Evolutionary conservation across 2,329 filamentous ascomycete genomes (phyloP).

Genomic region (Dothideomycetidae sp.): DNA sequence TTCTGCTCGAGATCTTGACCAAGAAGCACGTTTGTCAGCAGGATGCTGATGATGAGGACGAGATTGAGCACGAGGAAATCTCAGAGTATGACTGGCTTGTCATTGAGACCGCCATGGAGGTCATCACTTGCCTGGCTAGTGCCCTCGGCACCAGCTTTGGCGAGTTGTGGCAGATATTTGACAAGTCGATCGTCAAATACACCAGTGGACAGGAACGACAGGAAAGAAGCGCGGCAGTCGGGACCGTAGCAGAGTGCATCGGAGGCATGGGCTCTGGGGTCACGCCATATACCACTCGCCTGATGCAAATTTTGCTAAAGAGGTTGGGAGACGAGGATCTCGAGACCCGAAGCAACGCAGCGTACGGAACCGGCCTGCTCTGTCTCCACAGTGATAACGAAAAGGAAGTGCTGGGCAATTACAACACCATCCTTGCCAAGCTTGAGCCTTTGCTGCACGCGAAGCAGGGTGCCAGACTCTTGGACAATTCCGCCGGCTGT

Average conservation of each 20-base stretch:
- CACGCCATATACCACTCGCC: conserved; percentile 61
- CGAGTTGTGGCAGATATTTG: conserved; percentile 90
- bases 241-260: conserved; percentile 81
- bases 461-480: conserved; percentile 63
- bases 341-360: conserved; percentile 89
- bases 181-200: conserved; percentile 81
- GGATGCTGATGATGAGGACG: conserved; percentile 68
- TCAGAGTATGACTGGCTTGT: conserved; percentile 98
- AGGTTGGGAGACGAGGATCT: conserved; percentile 78
- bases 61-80: conserved; percentile 52
- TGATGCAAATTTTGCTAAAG: conserved; percentile 71
- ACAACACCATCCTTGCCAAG: conserved; percentile 65
- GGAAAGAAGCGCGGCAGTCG: conserved; percentile 80
- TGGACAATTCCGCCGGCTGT: conserved; percentile 89
- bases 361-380: conserved; percentile 77
- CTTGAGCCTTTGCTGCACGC: conserved; percentile 67
- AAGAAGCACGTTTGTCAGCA: conserved; percentile 88
- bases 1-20: conserved; percentile 65
- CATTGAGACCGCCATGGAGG: conserved; percentile 85
- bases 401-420: conserved; percentile 58
- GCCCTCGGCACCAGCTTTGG: conserved; percentile 69
- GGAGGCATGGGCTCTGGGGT: conserved; percentile 71
- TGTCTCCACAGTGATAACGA: conserved; percentile 65
- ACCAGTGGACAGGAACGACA: conserved; percentile 72
- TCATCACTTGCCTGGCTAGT: conserved; percentile 68